Conservation (phyloP, 169 alveolate genomes). For the Babesia caballi region DNA sequence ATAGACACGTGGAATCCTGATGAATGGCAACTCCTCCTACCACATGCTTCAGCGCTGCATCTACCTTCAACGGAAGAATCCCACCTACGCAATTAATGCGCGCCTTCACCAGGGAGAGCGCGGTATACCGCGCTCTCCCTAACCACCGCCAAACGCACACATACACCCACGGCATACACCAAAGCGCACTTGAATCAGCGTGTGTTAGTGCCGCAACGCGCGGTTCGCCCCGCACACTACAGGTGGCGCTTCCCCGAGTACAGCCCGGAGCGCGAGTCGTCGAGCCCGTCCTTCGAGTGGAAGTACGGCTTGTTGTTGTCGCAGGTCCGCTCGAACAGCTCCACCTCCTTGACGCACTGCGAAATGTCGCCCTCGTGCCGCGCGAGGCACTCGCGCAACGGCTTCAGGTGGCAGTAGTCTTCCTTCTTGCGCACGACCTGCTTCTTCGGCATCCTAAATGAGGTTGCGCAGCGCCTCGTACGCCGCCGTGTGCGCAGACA, state of each 20-base stretch:
- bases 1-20: no score
- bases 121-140: no score
- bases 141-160: no score
- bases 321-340: slow-evolving; percentile 80
- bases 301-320: slow-evolving; percentile 76
- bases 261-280: slow-evolving; percentile 81
- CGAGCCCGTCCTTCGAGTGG: slow-evolving; percentile 84
- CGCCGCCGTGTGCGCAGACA: not conserved
- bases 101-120: no score
- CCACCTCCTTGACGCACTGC: slow-evolving; percentile 74
- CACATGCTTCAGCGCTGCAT: no score
- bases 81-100: no score
- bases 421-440: slow-evolving; percentile 54
- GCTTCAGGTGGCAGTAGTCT: slow-evolving; percentile 79
- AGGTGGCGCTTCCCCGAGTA: slow-evolving; percentile 78
- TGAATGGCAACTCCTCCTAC: no score
- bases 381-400: slow-evolving; percentile 77
- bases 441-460: slow-evolving; percentile 58
- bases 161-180: no score
- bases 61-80: no score
- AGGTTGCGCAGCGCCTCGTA: slow-evolving; percentile 16
- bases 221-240: no score
- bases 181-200: no score
- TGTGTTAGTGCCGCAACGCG: no score
- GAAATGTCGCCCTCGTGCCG: slow-evolving; percentile 73